Base-by-base conservation (phyloP, 345 rosid species). In the Brassica napus region DNA sequence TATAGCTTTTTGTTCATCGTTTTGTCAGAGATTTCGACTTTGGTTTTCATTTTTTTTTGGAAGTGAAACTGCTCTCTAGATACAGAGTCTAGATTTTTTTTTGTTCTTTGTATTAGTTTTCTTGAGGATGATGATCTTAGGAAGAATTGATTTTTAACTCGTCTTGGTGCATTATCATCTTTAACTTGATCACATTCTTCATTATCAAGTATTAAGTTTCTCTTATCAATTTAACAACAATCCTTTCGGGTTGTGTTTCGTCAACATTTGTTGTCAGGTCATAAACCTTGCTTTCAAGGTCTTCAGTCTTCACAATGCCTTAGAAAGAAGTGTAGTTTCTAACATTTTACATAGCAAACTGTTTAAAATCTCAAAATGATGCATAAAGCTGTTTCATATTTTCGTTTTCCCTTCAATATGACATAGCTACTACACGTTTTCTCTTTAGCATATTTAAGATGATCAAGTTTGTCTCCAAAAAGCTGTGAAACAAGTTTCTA, bases 21-120 rank as follows among this genome's bases (percentile, higher is more conserved):
- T 80, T 74, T 69, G 77, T 80, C 72, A 42, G 73, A 63, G 44
- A 18, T 69, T 47, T 63, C 62, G 1, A 63, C 37, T 26, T 42
- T 18, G 10, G 55, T 73, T 79, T 16, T 54, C 21, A 44, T 32
- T 16, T 8, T 12, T 73, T 79, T 69, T 74, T 70, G 83, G 61
- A 80, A 75, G 68, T 74, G 79, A 69, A 70, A 75, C 72, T 69
- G 75, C 76, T 69, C 76, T 80, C 62, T 75, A 74, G 76, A 75
- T 75, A 79, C 78, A 69, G 82, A 79, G 62, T 75, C 76, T 69
- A 69, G 79, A 80, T 64, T 37, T 32, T 57, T 31, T 58, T 66
- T 66, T 57, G 9, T 10, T 30, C 26, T 30, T 75, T 75, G 76
- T 80, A 70, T 60, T 75, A 69, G 73, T 55, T 54, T 54, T 55